Evolutionary conservation across 352 stramenopile genomes (phyloP).

Genomic region (Phytophthora nicotianae): DNA sequence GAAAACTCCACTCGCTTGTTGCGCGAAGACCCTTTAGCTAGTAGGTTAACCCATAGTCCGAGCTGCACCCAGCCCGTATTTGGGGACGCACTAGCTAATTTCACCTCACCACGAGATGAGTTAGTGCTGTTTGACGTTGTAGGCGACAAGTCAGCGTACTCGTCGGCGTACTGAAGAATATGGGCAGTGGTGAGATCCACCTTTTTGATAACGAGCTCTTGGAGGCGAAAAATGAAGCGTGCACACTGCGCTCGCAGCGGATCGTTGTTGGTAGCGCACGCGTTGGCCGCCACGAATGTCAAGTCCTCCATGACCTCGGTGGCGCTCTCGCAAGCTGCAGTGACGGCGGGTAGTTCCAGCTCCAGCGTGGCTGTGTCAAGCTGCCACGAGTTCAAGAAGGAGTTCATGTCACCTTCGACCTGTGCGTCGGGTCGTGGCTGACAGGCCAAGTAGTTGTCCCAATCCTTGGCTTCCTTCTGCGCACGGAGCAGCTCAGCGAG

Average conservation of each 20-base stretch:
- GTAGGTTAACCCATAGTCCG: slow-evolving; percentile 76
- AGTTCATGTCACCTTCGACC: slow-evolving; percentile 82
- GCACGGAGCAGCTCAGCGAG: slow-evolving; percentile 64
- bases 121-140: slow-evolving; percentile 25
- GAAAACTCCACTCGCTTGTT: slow-evolving; percentile 82
- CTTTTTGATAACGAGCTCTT: slow-evolving; percentile 65
- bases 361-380: slow-evolving; percentile 58
- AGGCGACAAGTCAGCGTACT: slow-evolving; percentile 63
- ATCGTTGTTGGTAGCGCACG: slow-evolving; percentile 59
- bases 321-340: slow-evolving; percentile 56
- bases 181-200: slow-evolving; percentile 67
- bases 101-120: slow-evolving; percentile 60
- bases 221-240: slow-evolving; percentile 56
- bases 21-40: slow-evolving; percentile 72
- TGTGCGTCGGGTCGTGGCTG: slow-evolving; percentile 70
- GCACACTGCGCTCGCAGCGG: slow-evolving; percentile 44
- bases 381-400: slow-evolving; percentile 80
- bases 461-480: slow-evolving; percentile 74
- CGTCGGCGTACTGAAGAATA: slow-evolving; percentile 75
- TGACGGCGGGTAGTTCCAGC: slow-evolving; percentile 40
- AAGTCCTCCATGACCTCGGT: slow-evolving; percentile 69
- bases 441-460: slow-evolving; percentile 78
- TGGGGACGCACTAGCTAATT: slow-evolving; percentile 55
- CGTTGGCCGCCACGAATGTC: slow-evolving; percentile 56
- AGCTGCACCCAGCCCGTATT: slow-evolving; percentile 52